These are phyloP conservation scores for Mycena belliarum DNA, from an alignment of 768 basidiomycete genomes.

Conservation along the genomic window DNA sequence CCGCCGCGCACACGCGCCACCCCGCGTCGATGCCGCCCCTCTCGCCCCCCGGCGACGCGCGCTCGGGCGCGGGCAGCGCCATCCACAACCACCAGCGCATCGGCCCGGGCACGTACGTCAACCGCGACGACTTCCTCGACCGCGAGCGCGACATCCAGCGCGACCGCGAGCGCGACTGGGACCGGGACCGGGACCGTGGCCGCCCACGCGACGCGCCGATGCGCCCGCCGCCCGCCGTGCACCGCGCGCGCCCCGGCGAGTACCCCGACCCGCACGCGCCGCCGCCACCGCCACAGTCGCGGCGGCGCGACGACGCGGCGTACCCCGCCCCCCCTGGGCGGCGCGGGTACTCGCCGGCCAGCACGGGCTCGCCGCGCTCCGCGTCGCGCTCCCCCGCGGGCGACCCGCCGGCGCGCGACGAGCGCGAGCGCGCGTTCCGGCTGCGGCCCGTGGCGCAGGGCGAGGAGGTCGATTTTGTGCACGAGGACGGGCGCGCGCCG, in stretches of 20 bases:
- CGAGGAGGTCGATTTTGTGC: constrained; percentile 54
- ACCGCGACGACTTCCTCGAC: constrained; percentile 52
- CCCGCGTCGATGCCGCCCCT: constrained; percentile 37
- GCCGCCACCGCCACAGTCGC: too few relatives aligned
- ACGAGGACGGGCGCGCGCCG: constrained; percentile 49
- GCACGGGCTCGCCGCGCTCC: constrained; percentile 49
- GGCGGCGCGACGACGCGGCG: constrained; percentile 38
- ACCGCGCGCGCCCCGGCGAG: constrained; percentile 35
- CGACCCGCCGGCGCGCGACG: constrained; percentile 47
- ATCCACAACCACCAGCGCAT: constrained; percentile 68
- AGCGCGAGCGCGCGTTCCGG: constrained; percentile 49
- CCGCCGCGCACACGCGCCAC: background rate
- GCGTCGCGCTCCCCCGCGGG: constrained; percentile 40
- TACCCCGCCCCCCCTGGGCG: constrained; percentile 41
- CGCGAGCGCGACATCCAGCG: constrained; percentile 43
- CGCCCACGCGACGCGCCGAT: constrained; percentile 37
- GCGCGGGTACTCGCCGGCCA: constrained; percentile 51
- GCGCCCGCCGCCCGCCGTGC: constrained; percentile 45
- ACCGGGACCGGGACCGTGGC: background rate
- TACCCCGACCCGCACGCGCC: constrained; percentile 32
- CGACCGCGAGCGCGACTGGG: constrained; percentile 26
- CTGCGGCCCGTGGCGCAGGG: constrained; percentile 50
- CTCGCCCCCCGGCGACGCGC: constrained; percentile 34
- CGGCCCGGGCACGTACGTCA: constrained; percentile 61
- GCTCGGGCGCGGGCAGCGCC: background rate